These are phyloP conservation scores for Alternaria dauci DNA, from an alignment of 2,329 filamentous ascomycete species.

Conservation along the genomic window DNA sequence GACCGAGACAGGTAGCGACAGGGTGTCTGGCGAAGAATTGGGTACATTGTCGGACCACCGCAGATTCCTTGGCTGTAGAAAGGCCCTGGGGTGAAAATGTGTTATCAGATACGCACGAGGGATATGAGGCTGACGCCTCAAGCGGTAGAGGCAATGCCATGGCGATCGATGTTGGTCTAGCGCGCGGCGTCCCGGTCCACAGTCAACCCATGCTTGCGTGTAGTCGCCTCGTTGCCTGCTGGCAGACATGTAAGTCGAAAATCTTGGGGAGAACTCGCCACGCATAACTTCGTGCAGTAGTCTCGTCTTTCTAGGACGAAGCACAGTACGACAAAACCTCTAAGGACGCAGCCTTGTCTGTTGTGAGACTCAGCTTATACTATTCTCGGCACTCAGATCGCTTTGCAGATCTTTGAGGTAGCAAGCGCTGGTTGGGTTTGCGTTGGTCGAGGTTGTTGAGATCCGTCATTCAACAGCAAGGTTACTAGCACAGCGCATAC, in stretches of 20 bases:
- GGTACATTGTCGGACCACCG: not conserved
- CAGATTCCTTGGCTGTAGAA: not conserved
- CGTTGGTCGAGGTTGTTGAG: not conserved
- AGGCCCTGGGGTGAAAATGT: not conserved
- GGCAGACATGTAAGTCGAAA: not conserved
- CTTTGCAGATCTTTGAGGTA: not conserved
- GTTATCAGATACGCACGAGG: not conserved
- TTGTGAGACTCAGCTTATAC: not conserved
- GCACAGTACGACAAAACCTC: not conserved
- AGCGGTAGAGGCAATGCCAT: not conserved
- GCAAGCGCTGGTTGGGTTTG: not conserved
- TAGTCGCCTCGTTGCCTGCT: not conserved
- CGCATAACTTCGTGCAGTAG: not conserved
- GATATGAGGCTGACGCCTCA: not conserved
- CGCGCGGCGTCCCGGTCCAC: not conserved
- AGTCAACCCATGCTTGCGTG: not conserved
- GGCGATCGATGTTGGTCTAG: not conserved
- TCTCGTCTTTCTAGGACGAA: not conserved
- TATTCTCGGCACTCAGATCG: not conserved
- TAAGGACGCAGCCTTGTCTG: not conserved
- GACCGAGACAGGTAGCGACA: not conserved
- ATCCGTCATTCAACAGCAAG: not conserved
- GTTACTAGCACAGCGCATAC: not conserved
- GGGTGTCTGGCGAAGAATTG: not conserved
- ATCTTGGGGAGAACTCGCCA: not conserved